phyloP scores from a whole-genome alignment of 2,329 filamentous ascomycete genomes.

The Neofusicoccum laricinum region DNA sequence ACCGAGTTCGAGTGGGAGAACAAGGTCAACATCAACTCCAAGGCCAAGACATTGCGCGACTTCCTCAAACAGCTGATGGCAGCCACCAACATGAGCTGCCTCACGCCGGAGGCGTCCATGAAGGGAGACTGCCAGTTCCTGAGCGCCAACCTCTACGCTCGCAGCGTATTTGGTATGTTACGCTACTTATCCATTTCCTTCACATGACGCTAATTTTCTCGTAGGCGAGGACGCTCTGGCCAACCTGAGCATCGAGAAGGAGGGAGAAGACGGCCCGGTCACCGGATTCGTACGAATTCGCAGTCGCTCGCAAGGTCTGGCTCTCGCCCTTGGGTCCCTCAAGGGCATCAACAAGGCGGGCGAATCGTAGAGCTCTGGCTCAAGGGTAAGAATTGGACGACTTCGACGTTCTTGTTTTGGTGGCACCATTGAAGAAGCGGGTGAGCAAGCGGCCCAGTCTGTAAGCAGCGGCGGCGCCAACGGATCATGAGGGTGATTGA shows the following conservation, averaged over 20 bases:
- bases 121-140: slow-evolving; percentile 98
- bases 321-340: slow-evolving; percentile 86
- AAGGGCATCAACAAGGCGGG: slow-evolving; percentile 73
- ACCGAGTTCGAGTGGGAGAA: slow-evolving; percentile 99
- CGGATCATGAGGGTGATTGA: slow-evolving; percentile 11
- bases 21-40: slow-evolving; percentile 99
- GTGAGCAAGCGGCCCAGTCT: not conserved
- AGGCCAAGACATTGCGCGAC: slow-evolving; percentile 84
- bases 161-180: slow-evolving; percentile 93
- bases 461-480: not conserved
- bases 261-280: slow-evolving; percentile 90
- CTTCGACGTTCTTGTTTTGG: slow-evolving; percentile 20
- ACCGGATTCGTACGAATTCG: slow-evolving; percentile 97
- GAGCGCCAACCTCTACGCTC: slow-evolving; percentile 93
- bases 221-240: slow-evolving; percentile 95
- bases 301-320: slow-evolving; percentile 92
- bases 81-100: slow-evolving; percentile 96
- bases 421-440: not conserved
- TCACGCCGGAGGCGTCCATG: slow-evolving; percentile 93
- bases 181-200: not conserved
- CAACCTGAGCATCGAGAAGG: slow-evolving; percentile 96
- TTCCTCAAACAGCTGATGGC: slow-evolving; percentile 96
- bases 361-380: slow-evolving; percentile 3
- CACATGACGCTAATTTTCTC: not conserved
- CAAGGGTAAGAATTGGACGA: not conserved